Evolutionary conservation across 2,329 filamentous ascomycete genomes (phyloP).

Genomic region (Cordyceps cicadae): DNA sequence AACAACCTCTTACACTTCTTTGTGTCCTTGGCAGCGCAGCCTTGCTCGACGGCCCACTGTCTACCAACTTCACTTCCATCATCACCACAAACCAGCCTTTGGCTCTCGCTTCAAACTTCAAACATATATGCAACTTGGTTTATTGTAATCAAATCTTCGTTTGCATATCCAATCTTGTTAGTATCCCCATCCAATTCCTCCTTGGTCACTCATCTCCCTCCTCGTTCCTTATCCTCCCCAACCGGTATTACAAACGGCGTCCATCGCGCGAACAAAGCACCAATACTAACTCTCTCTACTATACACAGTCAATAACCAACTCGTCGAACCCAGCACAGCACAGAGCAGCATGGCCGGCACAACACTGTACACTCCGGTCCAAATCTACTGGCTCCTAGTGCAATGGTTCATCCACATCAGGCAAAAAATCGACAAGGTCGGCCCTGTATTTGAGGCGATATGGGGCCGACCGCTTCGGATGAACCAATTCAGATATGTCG

Average conservation of each 20-base stretch:
- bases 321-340: not conserved
- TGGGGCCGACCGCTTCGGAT: not conserved
- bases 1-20: not conserved
- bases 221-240: too few species aligned
- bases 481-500: not conserved
- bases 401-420: slow-evolving; percentile 17
- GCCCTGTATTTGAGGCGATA: not conserved
- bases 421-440: slow-evolving; percentile 9
- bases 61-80: not conserved
- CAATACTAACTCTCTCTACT: not conserved
- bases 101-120: not conserved
- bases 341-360: slow-evolving; percentile 25
- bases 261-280: not conserved
- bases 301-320: not conserved
- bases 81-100: not conserved
- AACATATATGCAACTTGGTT: not conserved
- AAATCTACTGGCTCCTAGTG: slow-evolving; percentile 29
- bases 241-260: not conserved
- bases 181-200: not conserved
- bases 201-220: not conserved
- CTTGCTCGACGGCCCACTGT: not conserved
- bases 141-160: not conserved
- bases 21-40: not conserved
- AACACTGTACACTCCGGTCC: slow-evolving; percentile 24
- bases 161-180: not conserved